Evolutionary conservation across 2,329 filamentous ascomycete genomes (phyloP).

Genomic region (Colletotrichum cuscutae): DNA sequence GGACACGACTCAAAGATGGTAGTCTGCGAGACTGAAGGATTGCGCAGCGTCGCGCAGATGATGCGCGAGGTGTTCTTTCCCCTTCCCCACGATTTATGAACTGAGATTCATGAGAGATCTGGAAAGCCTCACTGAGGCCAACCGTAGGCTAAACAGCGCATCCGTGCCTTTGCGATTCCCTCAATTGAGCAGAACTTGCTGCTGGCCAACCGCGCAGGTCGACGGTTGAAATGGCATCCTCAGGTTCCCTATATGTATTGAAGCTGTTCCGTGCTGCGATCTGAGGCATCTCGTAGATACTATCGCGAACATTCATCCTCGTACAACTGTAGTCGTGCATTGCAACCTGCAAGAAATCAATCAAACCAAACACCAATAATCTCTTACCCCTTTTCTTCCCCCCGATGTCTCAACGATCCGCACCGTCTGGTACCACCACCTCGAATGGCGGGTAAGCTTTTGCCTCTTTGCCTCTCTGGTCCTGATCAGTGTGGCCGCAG

Average conservation of each 20-base stretch:
- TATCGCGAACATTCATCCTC: not conserved
- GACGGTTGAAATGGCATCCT: not conserved
- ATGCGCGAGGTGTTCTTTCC: not conserved
- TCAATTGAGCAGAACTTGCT: conserved; percentile 1
- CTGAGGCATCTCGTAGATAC: not conserved
- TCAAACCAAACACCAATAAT: not conserved
- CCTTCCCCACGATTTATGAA: not conserved
- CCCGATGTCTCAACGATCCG: conserved; percentile 20
- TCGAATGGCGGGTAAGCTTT: conserved; percentile 11
- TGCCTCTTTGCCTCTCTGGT: not conserved
- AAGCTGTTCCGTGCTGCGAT: not conserved
- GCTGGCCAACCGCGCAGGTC: not conserved
- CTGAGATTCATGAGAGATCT: not conserved
- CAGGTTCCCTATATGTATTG: conserved; percentile 13
- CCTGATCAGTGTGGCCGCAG: not conserved
- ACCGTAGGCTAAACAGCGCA: conserved; percentile 14
- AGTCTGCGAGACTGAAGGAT: not conserved
- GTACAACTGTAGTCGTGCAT: not conserved
- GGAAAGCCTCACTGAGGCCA: not conserved
- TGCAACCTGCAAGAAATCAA: not conserved
- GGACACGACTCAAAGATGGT: not conserved
- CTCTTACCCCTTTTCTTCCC: not conserved
- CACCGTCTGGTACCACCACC: conserved; percentile 9
- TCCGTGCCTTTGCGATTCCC: conserved; percentile 17
- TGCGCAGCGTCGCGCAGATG: conserved; percentile 12